Evolutionary conservation across 768 basidiomycete species (phyloP).

Genomic region (Epithele typhae): DNA sequence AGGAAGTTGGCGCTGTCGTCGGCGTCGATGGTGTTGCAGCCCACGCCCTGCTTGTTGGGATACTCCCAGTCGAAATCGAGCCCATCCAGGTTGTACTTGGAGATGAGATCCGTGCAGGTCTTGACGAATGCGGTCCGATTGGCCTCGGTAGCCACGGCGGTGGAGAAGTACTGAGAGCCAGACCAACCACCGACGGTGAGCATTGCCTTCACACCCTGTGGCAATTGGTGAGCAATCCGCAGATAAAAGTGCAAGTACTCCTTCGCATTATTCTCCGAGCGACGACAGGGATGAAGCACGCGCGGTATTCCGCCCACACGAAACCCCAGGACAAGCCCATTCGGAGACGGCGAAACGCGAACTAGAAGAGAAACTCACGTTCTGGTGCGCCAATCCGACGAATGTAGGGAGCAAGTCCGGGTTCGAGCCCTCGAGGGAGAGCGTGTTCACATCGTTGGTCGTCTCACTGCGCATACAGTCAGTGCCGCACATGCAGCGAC

Average conservation of each 20-base stretch:
- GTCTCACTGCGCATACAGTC: conserved; percentile 24
- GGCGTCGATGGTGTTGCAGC: conserved; percentile 55
- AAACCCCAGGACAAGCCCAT: too few relatives aligned
- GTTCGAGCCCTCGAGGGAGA: conserved; percentile 40
- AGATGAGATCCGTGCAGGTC: conserved; percentile 46
- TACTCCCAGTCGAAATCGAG: conserved; percentile 76
- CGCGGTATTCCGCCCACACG: too few relatives aligned
- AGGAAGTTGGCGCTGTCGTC: conserved; percentile 77
- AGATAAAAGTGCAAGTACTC: neutral
- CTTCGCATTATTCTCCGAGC: too few relatives aligned
- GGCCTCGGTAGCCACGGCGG: conserved; percentile 47
- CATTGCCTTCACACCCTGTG: conserved; percentile 50
- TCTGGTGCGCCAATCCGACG: conserved; percentile 39
- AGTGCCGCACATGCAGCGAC: too few relatives aligned
- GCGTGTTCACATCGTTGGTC: conserved; percentile 26
- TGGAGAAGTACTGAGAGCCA: conserved; percentile 60
- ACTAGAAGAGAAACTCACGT: too few relatives aligned
- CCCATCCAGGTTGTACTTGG: conserved; percentile 51
- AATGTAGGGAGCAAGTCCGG: conserved; percentile 50
- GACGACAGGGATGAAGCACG: too few relatives aligned
- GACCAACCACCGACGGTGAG: conserved; percentile 71
- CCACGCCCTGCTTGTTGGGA: conserved; percentile 60
- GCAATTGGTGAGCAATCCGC: neutral
- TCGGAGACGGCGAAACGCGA: too few relatives aligned
- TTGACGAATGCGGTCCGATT: conserved; percentile 65